Evolutionary conservation across 2,329 filamentous ascomycete species (phyloP).

Genomic region (Neonectria coccinea): DNA sequence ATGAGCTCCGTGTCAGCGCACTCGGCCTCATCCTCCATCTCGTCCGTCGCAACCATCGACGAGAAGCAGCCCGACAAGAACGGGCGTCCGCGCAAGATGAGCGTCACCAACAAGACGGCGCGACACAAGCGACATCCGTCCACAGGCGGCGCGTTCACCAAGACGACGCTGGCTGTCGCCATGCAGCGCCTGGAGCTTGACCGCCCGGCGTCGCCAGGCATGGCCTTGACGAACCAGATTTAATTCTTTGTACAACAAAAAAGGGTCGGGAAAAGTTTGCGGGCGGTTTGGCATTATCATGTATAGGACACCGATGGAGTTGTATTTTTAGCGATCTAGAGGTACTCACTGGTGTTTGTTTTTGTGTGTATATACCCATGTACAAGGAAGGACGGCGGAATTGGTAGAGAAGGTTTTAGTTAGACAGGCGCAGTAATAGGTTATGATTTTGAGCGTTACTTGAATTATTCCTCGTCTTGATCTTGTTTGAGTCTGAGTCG

Average conservation of each 20-base stretch:
- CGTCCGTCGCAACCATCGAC: slow-evolving; percentile 34
- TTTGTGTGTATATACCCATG: slow-evolving; percentile 3
- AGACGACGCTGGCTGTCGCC: slow-evolving; percentile 34
- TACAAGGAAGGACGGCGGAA: not conserved
- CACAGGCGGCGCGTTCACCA: slow-evolving; percentile 28
- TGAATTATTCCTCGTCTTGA: not conserved
- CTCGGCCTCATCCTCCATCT: slow-evolving; percentile 43
- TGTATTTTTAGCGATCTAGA: not conserved
- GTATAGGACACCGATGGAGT: not conserved
- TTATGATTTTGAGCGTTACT: not conserved
- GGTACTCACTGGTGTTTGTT: not conserved
- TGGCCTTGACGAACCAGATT: slow-evolving; percentile 45
- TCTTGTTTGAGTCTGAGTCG: not conserved
- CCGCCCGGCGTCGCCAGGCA: slow-evolving; percentile 44
- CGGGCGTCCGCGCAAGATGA: slow-evolving; percentile 46
- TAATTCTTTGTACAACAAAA: slow-evolving; percentile 24
- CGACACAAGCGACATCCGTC: slow-evolving; percentile 43
- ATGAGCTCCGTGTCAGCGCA: slow-evolving; percentile 38
- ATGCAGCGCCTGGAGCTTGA: slow-evolving; percentile 47
- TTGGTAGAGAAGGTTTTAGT: not conserved
- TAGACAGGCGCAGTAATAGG: not conserved
- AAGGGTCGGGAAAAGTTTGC: not conserved
- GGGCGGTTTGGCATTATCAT: not conserved
- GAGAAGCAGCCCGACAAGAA: slow-evolving; percentile 43
- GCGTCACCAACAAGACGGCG: slow-evolving; percentile 41